Percentiles rank a stretch among this genome's conserved stretches.
phyloP scores from a whole-genome alignment of 176 grass and related monocot genomes.

The Avena sativa region DNA sequence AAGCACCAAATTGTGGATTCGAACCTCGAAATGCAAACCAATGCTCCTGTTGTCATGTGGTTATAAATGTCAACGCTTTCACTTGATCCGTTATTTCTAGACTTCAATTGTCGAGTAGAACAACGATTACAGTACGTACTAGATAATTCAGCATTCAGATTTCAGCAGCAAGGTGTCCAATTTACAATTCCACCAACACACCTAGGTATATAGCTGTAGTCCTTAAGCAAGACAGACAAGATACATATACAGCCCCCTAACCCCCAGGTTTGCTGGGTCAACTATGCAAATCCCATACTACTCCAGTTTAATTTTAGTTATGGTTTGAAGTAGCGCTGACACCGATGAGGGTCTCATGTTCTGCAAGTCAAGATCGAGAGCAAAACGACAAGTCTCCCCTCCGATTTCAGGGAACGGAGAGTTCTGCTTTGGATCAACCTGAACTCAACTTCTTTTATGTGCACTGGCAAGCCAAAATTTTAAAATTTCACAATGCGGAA shows the following conservation, averaged over 20 bases:
- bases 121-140: background rate
- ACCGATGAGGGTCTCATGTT: background rate
- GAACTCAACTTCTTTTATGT: background rate
- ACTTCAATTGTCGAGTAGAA: background rate
- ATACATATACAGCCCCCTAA: conserved; percentile 29
- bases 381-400: background rate
- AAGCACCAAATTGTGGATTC: background rate
- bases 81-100: background rate
- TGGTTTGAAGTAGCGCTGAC: conserved; percentile 21
- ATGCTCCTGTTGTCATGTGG: background rate
- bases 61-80: background rate
- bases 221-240: background rate
- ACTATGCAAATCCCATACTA: background rate
- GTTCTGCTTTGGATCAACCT: background rate
- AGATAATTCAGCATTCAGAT: background rate
- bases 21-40: background rate
- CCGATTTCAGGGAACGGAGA: background rate
- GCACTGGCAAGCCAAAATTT: background rate
- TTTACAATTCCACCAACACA: conserved; percentile 23
- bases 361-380: conserved; percentile 12
- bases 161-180: conserved; percentile 8
- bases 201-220: background rate
- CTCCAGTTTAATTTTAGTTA: background rate
- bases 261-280: conserved; percentile 31
- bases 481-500: too few species aligned